phyloP scores from a whole-genome alignment of 768 basidiomycete species.

The Tremella mesenterica region DNA sequence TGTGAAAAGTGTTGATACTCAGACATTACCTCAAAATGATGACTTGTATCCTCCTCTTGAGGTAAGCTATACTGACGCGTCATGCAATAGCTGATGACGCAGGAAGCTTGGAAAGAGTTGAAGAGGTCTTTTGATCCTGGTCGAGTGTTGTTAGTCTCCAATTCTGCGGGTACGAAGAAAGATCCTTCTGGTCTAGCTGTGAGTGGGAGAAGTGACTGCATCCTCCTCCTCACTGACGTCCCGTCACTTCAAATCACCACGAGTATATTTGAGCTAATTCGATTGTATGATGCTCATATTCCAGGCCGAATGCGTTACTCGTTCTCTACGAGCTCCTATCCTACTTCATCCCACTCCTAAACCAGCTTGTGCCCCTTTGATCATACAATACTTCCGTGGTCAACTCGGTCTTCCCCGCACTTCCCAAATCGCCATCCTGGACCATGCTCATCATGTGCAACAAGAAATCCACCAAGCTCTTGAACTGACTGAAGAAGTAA shows the following conservation, averaged over 20 bases:
- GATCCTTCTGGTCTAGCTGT: slow-evolving; percentile 75
- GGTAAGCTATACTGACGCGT: slow-evolving; percentile 47
- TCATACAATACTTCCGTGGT: slow-evolving; percentile 61
- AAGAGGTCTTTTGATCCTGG: slow-evolving; percentile 62
- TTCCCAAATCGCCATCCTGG: slow-evolving; percentile 1
- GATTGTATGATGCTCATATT: neutral
- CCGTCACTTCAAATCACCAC: slow-evolving; percentile 1
- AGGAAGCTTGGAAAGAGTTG: slow-evolving; percentile 60
- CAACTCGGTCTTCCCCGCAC: slow-evolving; percentile 48
- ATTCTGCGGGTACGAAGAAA: slow-evolving; percentile 72
- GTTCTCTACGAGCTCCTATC: slow-evolving; percentile 71
- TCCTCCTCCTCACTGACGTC: no score
- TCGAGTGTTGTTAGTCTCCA: slow-evolving; percentile 83
- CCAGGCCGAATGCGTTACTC: slow-evolving; percentile 76
- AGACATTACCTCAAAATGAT: slow-evolving; percentile 79
- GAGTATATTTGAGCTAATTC: neutral
- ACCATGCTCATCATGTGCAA: no score
- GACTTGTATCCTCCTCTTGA: slow-evolving; percentile 64
- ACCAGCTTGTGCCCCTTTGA: slow-evolving; percentile 67
- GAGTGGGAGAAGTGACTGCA: no score
- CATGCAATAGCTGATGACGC: neutral
- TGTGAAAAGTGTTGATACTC: neutral
- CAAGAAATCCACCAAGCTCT: slow-evolving; percentile 40
- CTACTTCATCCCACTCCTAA: slow-evolving; percentile 68
- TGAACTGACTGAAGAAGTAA: slow-evolving; percentile 40